Evolutionary conservation across 352 stramenopile genomes (phyloP).

Genomic region (Globisporangium cederbergense): DNA sequence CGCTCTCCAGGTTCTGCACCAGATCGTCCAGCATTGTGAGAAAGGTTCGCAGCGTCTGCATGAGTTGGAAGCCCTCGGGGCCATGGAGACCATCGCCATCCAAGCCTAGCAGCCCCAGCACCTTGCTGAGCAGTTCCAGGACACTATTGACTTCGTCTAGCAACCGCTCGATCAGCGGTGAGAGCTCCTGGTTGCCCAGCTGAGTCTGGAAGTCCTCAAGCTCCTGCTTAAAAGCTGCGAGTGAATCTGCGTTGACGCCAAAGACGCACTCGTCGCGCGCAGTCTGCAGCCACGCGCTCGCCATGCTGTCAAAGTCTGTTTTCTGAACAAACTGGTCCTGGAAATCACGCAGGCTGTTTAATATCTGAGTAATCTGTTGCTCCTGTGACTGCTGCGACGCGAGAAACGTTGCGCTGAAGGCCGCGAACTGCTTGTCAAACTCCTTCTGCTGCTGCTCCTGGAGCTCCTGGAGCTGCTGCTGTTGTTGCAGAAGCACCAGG

Average conservation of each 20-base stretch:
- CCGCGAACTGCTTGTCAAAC: slow-evolving; percentile 22
- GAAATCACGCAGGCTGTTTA: slow-evolving; percentile 18
- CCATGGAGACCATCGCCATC: slow-evolving; percentile 18
- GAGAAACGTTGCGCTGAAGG: slow-evolving; percentile 22
- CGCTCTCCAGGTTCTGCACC: slow-evolving; percentile 19
- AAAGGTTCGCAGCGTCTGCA: slow-evolving; percentile 43
- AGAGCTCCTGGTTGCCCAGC: slow-evolving; percentile 24
- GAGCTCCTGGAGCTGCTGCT: slow-evolving; percentile 2
- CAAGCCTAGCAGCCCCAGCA: slow-evolving; percentile 17
- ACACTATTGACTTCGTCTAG: slow-evolving; percentile 29
- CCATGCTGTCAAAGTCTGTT: slow-evolving; percentile 25
- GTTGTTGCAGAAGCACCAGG: slow-evolving; percentile 2
- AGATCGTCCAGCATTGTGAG: slow-evolving; percentile 38
- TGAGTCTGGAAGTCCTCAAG: slow-evolving; percentile 30
- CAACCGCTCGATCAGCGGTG: slow-evolving; percentile 24
- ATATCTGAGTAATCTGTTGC: slow-evolving; percentile 20
- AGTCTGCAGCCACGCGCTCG: slow-evolving; percentile 34
- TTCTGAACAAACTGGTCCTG: slow-evolving; percentile 26
- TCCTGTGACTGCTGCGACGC: slow-evolving; percentile 27
- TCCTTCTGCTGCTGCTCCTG: slow-evolving; percentile 31
- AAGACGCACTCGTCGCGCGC: slow-evolving; percentile 58
- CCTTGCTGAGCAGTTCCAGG: slow-evolving; percentile 27
- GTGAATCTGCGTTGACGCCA: slow-evolving; percentile 29
- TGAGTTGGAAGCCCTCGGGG: slow-evolving; percentile 17
- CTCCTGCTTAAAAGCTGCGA: slow-evolving; percentile 30